Evolutionary conservation across 345 rosid species (phyloP).

Genomic region (Eucalyptus regnans): DNA sequence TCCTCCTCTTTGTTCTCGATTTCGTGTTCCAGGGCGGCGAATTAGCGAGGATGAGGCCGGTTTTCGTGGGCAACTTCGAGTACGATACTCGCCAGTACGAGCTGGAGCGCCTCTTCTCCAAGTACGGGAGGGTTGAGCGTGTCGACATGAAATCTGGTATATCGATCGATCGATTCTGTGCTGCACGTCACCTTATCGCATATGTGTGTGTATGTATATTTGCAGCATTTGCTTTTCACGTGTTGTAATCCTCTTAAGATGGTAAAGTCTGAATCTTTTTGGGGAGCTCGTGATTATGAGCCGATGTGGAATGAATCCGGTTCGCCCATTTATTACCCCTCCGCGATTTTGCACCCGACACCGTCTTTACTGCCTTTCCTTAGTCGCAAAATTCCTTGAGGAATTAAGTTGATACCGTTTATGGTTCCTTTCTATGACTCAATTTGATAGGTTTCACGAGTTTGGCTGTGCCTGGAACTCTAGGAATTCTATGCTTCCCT

Average conservation of each 20-base stretch:
- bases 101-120: constrained; percentile 59
- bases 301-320: background rate
- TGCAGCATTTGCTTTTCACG: background rate
- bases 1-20: background rate
- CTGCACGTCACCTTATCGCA: background rate
- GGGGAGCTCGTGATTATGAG: background rate
- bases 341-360: background rate
- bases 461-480: background rate
- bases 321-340: background rate
- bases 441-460: background rate
- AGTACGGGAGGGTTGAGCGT: constrained; percentile 70
- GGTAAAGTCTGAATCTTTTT: background rate
- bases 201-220: background rate
- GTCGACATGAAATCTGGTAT: constrained; percentile 93
- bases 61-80: constrained; percentile 76
- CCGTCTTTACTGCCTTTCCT: background rate
- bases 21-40: background rate
- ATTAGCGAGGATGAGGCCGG: constrained; percentile 31
- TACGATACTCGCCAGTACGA: constrained; percentile 76
- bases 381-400: background rate
- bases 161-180: background rate
- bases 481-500: background rate
- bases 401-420: background rate
- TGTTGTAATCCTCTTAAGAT: background rate
- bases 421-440: background rate